Conservation (phyloP, 805 yeast species). For the Schwanniomyces yamadae region DNA sequence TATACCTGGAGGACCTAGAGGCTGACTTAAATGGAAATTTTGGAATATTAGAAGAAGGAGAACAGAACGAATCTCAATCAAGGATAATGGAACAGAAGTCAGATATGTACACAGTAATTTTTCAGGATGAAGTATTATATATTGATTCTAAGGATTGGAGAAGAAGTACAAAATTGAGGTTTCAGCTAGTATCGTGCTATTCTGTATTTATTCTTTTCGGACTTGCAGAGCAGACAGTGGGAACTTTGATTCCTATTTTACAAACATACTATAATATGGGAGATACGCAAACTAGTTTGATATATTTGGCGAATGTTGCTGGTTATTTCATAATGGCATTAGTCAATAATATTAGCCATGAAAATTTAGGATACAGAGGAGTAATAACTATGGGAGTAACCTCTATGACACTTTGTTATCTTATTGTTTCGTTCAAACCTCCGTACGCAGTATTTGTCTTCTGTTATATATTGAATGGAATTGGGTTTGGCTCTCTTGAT, state of each 20-base stretch:
- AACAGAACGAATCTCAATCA: too few relatives aligned
- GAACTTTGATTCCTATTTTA: constrained; percentile 55
- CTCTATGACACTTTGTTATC: constrained; percentile 37
- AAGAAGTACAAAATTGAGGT: constrained; percentile 33
- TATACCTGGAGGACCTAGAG: too few relatives aligned
- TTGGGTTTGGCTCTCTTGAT: constrained; percentile 58
- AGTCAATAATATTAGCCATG: constrained; percentile 42
- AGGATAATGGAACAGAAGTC: not conserved
- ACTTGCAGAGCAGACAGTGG: constrained; percentile 58
- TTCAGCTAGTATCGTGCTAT: constrained; percentile 43
- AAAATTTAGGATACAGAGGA: constrained; percentile 48
- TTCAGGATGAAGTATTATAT: constrained; percentile 24
- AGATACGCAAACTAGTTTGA: constrained; percentile 46
- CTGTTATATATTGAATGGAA: constrained; percentile 45
- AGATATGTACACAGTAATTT: constrained; percentile 15
- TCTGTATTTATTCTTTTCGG: constrained; percentile 49
- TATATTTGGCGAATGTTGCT: constrained; percentile 51
- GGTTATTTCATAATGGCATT: constrained; percentile 60
- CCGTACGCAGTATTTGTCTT: constrained; percentile 42
- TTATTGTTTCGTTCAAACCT: constrained; percentile 38
- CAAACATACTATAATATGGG: constrained; percentile 47
- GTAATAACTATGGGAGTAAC: constrained; percentile 34
- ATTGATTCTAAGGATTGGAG: constrained; percentile 43
- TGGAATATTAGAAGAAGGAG: too few relatives aligned
- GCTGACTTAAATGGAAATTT: too few relatives aligned